Conservation (phyloP, 2,329 filamentous ascomycete genomes). For the Hypoxylon sp. region DNA sequence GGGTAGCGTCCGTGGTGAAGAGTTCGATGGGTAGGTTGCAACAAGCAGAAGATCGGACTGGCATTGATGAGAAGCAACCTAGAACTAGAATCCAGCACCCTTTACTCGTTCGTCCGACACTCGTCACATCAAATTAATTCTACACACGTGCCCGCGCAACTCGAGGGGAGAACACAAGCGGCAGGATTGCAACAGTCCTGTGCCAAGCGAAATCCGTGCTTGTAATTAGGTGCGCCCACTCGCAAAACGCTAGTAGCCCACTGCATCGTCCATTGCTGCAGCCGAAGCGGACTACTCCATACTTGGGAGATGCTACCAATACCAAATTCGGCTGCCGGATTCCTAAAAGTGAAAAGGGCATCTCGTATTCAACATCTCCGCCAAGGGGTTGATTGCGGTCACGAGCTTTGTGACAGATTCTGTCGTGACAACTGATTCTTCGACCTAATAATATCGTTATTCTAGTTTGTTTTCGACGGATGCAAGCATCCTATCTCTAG, state of each 20-base stretch:
- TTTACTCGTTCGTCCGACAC: slow-evolving; percentile 2
- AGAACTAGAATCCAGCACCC: too few species aligned
- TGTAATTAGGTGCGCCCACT: slow-evolving; percentile 8
- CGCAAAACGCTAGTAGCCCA: slow-evolving; percentile 24
- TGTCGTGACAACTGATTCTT: slow-evolving; percentile 20
- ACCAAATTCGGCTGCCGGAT: slow-evolving; percentile 14
- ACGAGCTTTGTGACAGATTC: slow-evolving; percentile 23
- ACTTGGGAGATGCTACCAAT: slow-evolving; percentile 20
- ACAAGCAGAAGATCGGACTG: too few species aligned
- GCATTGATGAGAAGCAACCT: too few species aligned
- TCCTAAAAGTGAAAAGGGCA: slow-evolving; percentile 6
- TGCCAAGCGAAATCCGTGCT: slow-evolving; percentile 19
- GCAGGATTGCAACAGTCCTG: neutral
- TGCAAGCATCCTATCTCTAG: slow-evolving; percentile 14
- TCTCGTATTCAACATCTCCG: slow-evolving; percentile 32
- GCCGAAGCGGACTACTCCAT: slow-evolving; percentile 23
- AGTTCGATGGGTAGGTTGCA: too few species aligned
- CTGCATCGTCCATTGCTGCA: slow-evolving; percentile 13
- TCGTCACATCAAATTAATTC: slow-evolving; percentile 6
- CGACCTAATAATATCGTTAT: slow-evolving; percentile 18
- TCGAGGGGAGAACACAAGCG: slow-evolving; percentile 5
- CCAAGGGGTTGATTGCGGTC: slow-evolving; percentile 14
- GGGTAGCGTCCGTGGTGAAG: slow-evolving; percentile 8
- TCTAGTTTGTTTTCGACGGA: slow-evolving; percentile 9
- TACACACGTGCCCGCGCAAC: slow-evolving; percentile 12